Conservation (phyloP, 2,329 filamentous ascomycete genomes). For the Xylariaceae sp. region DNA sequence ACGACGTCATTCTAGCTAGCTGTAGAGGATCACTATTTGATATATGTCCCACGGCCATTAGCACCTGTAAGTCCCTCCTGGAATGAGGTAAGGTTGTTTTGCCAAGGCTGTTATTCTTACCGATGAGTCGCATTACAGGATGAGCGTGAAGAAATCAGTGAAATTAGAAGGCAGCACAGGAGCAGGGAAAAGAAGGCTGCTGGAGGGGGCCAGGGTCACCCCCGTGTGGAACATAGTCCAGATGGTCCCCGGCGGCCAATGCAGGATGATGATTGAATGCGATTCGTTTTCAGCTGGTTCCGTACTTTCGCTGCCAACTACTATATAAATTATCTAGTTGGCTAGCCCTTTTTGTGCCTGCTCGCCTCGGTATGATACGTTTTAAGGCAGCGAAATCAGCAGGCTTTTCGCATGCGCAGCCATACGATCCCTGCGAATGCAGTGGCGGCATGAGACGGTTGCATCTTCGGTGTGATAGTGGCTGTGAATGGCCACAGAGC, state of each 20-base stretch:
- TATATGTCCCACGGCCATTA: conserved; percentile 14
- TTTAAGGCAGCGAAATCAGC: too few species aligned
- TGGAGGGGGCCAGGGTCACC: conserved; percentile 3
- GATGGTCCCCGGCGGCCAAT: conserved; percentile 9
- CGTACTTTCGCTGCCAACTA: neutral
- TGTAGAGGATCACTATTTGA: conserved; percentile 16
- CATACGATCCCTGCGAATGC: too few species aligned
- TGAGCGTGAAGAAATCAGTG: conserved; percentile 10
- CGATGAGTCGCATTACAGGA: conserved; percentile 1
- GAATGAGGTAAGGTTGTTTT: neutral
- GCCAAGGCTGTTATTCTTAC: neutral
- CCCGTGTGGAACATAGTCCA: conserved; percentile 15
- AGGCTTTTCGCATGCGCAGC: too few species aligned
- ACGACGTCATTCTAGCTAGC: conserved; percentile 1
- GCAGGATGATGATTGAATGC: conserved; percentile 2
- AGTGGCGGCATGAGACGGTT: too few species aligned
- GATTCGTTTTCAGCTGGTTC: neutral
- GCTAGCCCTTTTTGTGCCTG: neutral
- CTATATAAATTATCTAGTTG: too few species aligned
- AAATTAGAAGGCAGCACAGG: conserved; percentile 10
- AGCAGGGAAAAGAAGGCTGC: neutral
- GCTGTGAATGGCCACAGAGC: conserved; percentile 8
- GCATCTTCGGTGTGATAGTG: conserved; percentile 20
- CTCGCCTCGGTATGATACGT: too few species aligned
- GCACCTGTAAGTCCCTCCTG: neutral